phyloP scores from a whole-genome alignment of 306 rosid genomes.

The Malus sieversii region DNA sequence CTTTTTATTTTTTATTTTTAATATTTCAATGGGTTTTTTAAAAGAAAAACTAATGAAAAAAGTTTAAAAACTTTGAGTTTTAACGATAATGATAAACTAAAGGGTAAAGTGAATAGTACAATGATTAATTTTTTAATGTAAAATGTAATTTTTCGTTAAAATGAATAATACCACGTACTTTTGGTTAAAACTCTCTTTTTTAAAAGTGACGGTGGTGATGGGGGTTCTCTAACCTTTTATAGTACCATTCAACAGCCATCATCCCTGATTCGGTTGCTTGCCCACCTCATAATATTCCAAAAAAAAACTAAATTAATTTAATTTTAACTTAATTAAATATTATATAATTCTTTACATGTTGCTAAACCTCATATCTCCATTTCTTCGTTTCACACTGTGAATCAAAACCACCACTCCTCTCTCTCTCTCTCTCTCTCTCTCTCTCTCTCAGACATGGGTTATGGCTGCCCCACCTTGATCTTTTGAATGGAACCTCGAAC shows the following conservation, averaged over 20 bases:
- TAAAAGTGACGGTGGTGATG: not conserved
- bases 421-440: conserved; percentile 9
- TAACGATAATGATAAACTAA: too few species aligned
- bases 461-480: conserved; percentile 56
- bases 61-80: too few species aligned
- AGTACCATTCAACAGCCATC: conserved; percentile 52
- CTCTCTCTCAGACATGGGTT: not conserved
- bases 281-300: conserved; percentile 40
- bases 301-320: not conserved
- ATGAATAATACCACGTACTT: too few species aligned
- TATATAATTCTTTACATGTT: not conserved
- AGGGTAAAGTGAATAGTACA: too few species aligned
- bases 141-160: too few species aligned
- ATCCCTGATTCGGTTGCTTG: conserved; percentile 52
- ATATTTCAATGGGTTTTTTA: conserved; percentile 6
- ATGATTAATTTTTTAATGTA: too few species aligned
- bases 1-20: not conserved
- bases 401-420: conserved; percentile 38
- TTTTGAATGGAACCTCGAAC: conserved; percentile 39
- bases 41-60: not conserved
- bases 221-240: conserved; percentile 32
- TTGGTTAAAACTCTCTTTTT: too few species aligned
- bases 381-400: conserved; percentile 29
- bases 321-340: not conserved
- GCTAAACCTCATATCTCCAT: conserved; percentile 4